Conservation (phyloP, 2,329 filamentous ascomycete species). For the Ceratocystiopsis minuta region DNA sequence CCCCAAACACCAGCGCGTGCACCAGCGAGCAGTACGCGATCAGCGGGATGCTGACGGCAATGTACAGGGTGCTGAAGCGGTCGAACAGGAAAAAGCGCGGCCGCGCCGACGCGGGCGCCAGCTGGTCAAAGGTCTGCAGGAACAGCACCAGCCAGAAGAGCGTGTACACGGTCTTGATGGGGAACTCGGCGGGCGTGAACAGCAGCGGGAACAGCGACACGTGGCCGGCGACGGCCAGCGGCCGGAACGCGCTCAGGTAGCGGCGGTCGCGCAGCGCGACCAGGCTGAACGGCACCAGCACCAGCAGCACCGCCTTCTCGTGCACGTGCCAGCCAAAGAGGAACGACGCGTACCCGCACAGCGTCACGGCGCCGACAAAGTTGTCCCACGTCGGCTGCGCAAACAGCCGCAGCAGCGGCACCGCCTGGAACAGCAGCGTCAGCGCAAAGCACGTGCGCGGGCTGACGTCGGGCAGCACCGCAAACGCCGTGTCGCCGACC, state of each 20-base stretch:
- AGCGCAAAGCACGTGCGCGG: conserved; percentile 65
- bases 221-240: conserved; percentile 80
- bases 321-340: conserved; percentile 98
- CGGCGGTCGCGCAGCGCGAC: conserved; percentile 79
- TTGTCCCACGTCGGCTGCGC: conserved; percentile 64
- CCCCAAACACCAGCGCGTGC: conserved; percentile 69
- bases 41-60: conserved; percentile 72
- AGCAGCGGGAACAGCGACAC: conserved; percentile 89
- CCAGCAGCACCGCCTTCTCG: conserved; percentile 85
- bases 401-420: conserved; percentile 72
- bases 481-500: conserved; percentile 86
- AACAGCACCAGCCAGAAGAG: conserved; percentile 81
- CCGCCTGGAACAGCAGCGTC: conserved; percentile 65
- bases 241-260: conserved; percentile 80
- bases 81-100: conserved; percentile 81
- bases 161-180: conserved; percentile 85
- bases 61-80: conserved; percentile 77
- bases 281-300: conserved; percentile 89
- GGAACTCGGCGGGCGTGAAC: conserved; percentile 83
- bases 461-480: conserved; percentile 73
- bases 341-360: conserved; percentile 92
- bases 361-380: conserved; percentile 75
- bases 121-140: conserved; percentile 66
- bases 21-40: conserved; percentile 76
- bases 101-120: conserved; percentile 66